These are phyloP conservation scores for Lepidopterella palustris DNA, from an alignment of 495 filamentous ascomycete species.

Conservation along the genomic window DNA sequence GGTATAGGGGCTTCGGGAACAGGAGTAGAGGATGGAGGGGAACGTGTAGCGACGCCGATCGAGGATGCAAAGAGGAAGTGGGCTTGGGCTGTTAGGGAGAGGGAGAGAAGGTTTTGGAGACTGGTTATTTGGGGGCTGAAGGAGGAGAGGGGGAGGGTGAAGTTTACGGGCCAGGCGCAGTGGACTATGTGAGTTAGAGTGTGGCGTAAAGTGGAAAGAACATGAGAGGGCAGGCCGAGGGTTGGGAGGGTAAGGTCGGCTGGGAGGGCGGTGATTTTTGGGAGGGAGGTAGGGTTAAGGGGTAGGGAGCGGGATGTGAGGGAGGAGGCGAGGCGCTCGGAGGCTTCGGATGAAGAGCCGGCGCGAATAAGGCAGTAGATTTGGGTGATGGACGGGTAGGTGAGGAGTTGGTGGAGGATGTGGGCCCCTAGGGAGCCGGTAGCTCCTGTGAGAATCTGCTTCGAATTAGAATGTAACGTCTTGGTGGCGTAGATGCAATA, in stretches of 20 bases:
- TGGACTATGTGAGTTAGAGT: not conserved
- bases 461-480: not conserved
- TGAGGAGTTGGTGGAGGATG: slow-evolving; percentile 16
- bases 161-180: slow-evolving; percentile 1
- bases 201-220: not conserved
- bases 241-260: not conserved
- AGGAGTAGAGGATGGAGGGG: not conserved
- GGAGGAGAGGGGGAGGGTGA: not conserved
- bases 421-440: slow-evolving; percentile 19
- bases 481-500: not conserved
- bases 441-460: slow-evolving; percentile 28
- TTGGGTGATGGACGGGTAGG: slow-evolving; percentile 10
- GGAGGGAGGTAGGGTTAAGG: not conserved
- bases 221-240: not conserved
- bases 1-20: slow-evolving; percentile 8
- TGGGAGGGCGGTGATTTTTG: not conserved
- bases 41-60: slow-evolving; percentile 14
- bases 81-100: slow-evolving; percentile 31
- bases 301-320: not conserved
- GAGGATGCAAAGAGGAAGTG: slow-evolving; percentile 35
- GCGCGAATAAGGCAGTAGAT: slow-evolving; percentile 1
- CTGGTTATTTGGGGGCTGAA: not conserved
- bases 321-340: not conserved
- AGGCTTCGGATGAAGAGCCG: not conserved
- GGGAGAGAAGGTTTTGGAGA: not conserved